A percentile compares a stretch with the other conserved stretches of the same genome.
Conservation (phyloP, 78 protist species). For the Guillardia theta region DNA sequence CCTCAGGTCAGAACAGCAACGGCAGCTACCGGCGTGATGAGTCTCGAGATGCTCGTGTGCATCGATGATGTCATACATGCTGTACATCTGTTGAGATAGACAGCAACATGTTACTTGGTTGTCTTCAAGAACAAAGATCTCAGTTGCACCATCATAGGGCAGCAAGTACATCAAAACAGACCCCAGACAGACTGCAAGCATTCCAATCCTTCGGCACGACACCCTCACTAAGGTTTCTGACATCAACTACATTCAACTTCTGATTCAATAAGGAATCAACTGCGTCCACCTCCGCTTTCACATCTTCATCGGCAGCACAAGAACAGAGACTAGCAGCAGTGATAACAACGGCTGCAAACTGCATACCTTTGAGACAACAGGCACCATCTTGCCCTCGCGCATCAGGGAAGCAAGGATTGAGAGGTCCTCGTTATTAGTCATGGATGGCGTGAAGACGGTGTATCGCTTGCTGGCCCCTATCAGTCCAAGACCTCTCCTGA, state of each 20-base stretch:
- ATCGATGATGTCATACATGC: not conserved
- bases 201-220: not conserved
- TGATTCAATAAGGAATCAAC: not conserved
- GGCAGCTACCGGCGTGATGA: not conserved
- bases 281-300: not conserved
- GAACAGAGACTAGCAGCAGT: no score
- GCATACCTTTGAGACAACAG: not conserved
- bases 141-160: not conserved
- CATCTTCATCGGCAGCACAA: not conserved
- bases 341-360: not conserved
- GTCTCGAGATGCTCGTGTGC: not conserved
- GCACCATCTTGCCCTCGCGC: not conserved
- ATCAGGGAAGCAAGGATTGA: not conserved
- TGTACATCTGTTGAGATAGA: no score
- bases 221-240: not conserved
- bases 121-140: not conserved
- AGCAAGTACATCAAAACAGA: not conserved
- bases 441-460: not conserved
- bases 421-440: not conserved
- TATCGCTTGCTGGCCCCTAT: not conserved
- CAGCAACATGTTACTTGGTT: not conserved
- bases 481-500: not conserved
- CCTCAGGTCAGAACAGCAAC: no score
- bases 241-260: not conserved
- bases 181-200: not conserved